Percentiles rank a stretch among this genome's conserved stretches.
phyloP scores from a whole-genome alignment of 1,284 basidiomycete species.

The Termitomyces sp. region DNA sequence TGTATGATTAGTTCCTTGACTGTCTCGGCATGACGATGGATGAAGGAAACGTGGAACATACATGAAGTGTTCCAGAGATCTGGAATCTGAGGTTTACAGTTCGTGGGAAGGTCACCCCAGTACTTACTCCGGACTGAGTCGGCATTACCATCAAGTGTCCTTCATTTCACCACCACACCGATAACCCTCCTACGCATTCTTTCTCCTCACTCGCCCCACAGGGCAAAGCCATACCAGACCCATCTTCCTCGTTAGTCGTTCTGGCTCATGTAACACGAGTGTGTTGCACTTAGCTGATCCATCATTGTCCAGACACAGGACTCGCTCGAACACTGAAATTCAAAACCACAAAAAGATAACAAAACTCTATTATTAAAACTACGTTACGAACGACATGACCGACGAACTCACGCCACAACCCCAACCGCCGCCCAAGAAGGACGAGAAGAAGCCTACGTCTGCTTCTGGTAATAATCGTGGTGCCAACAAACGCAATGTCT shows the following conservation, averaged over 20 bases:
- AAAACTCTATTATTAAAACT: slow-evolving; percentile 36
- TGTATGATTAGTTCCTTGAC: slow-evolving; percentile 1
- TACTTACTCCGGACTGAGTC: slow-evolving; percentile 24
- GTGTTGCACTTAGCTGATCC: slow-evolving; percentile 17
- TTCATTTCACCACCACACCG: slow-evolving; percentile 37
- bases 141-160: slow-evolving; percentile 34
- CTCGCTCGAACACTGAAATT: slow-evolving; percentile 32
- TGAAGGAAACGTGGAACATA: background rate
- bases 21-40: slow-evolving; percentile 5
- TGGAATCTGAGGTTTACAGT: background rate
- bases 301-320: slow-evolving; percentile 23
- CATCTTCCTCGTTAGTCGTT: slow-evolving; percentile 44
- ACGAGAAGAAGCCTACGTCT: slow-evolving; percentile 59
- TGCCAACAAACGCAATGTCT: slow-evolving; percentile 54
- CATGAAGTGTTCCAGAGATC: background rate
- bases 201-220: slow-evolving; percentile 78
- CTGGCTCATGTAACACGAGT: slow-evolving; percentile 14
- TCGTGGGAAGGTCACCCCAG: slow-evolving; percentile 23
- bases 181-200: slow-evolving; percentile 43
- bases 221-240: slow-evolving; percentile 71
- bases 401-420: slow-evolving; percentile 64
- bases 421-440: slow-evolving; percentile 55
- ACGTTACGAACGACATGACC: slow-evolving; percentile 79
- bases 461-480: slow-evolving; percentile 42
- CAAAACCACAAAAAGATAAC: slow-evolving; percentile 55